Conservation (phyloP, 768 basidiomycete species). For the Postia placenta region DNA sequence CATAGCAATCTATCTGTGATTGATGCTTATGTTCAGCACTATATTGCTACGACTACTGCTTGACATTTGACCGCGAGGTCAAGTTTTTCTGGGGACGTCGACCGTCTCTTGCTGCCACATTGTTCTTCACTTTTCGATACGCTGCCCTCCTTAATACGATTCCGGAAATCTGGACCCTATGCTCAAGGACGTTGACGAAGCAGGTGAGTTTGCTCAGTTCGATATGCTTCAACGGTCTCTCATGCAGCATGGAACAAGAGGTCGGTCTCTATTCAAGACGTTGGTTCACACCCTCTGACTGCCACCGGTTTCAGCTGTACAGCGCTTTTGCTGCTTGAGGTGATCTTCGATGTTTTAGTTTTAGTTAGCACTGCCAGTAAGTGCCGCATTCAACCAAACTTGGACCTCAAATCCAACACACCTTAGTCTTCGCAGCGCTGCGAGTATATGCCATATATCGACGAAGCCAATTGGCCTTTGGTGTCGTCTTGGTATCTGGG, state of each 20-base stretch:
- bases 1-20: too few species aligned
- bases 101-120: not conserved
- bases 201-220: not conserved
- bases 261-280: not conserved
- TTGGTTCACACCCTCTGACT: not conserved
- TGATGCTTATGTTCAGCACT: not conserved
- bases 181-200: not conserved
- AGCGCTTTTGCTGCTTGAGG: not conserved
- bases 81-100: not conserved
- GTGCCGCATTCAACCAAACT: not conserved
- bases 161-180: not conserved
- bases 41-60: not conserved
- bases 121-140: not conserved
- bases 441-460: conserved; percentile 1
- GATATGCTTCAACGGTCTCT: not conserved
- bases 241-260: not conserved
- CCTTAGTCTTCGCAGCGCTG: not conserved
- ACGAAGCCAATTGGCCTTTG: not conserved
- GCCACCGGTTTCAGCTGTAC: not conserved
- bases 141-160: not conserved
- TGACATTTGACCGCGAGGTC: conserved; percentile 1
- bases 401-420: not conserved
- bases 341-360: not conserved
- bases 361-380: not conserved
- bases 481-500: not conserved